These are phyloP conservation scores for Nothophoma quercina DNA, from an alignment of 2,329 filamentous ascomycete genomes.

Conservation along the genomic window DNA sequence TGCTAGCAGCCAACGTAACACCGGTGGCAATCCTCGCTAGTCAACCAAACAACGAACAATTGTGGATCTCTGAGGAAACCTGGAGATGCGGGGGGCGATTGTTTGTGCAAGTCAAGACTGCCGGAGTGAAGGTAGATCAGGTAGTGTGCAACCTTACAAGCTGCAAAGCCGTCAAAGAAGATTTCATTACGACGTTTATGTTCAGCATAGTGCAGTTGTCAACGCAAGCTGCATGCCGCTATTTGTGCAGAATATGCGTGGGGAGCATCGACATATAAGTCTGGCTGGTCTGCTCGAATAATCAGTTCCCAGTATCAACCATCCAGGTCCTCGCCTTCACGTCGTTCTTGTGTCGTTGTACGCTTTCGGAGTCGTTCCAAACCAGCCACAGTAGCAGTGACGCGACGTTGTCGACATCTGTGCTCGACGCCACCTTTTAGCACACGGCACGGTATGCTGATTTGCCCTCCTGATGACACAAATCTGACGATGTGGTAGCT, in stretches of 20 bases:
- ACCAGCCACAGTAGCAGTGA: neutral
- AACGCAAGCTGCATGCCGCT: neutral
- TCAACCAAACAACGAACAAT: neutral
- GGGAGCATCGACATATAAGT: neutral
- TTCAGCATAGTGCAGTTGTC: constrained; percentile 5
- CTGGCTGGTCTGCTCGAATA: neutral
- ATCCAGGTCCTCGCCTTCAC: too few species aligned
- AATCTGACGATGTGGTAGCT: constrained; percentile 4
- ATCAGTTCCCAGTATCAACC: neutral
- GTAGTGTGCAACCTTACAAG: constrained; percentile 8
- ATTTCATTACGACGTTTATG: neutral
- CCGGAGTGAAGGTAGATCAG: neutral
- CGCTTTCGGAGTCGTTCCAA: neutral
- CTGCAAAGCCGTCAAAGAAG: constrained; percentile 3
- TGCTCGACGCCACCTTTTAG: neutral
- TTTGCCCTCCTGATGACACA: neutral
- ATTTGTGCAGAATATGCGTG: neutral
- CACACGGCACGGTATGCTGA: neutral
- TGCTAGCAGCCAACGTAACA: constrained; percentile 1
- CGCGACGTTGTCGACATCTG: neutral
- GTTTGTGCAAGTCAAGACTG: constrained; percentile 3
- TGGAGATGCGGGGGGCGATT: constrained; percentile 7
- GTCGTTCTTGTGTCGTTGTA: neutral
- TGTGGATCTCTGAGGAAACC: constrained; percentile 1
- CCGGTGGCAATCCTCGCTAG: neutral